Base-by-base conservation (phyloP, 208 protist species). In the Endotrypanum monterogeii region DNA sequence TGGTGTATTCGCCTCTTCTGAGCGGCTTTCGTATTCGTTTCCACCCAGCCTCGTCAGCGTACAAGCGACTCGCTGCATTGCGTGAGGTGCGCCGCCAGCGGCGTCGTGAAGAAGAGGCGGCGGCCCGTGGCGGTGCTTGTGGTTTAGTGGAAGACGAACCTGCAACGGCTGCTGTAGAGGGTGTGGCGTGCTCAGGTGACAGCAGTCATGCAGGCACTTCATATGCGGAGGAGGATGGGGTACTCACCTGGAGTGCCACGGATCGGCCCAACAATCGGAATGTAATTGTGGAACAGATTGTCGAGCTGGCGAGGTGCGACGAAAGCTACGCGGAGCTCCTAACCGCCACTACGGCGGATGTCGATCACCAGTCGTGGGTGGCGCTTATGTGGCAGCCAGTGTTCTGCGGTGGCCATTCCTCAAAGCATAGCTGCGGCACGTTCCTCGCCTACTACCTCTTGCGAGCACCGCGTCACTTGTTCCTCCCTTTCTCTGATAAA, bases 391-490 rank as follows among this genome's bases (percentile, higher is more conserved):
- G 90, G 90, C 88, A 92, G 74, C 92, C 92, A 9, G 89, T 94
- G 39, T 97, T 90, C 82, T 88, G 85, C 78, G 86, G 89, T 65
- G 79, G 81, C 35, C 92, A 97, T 74, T 82, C 83, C 11, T 83
- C 89, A 14, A 94, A 97, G 81, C 75, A 94, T 82, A 93, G 84
- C 79, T 92, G 89, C 76, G 92, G 92, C 48, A 84, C 84, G 62
- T 97, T 97, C 73, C 83, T 97, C 56, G 89, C 85, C 57, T 97
- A 85, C 72, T 97, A 97, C 79, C 80, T 94, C 30, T 74, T 94
- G 30, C 92, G 90, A 14, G 80, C 92, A 12, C 90, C 92, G 56
- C 84, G 85, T 0, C 90, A 94, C 67, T 63, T 91, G 39, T 91
- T 86, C 46, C n/a, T 82, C 32, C 80, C 81, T 3, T 87, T 81